Percentiles rank a stretch among this genome's conserved stretches.
These are phyloP conservation scores for Dipodascus geniculatus DNA, from an alignment of 805 yeast genomes.

Conservation along the genomic window DNA sequence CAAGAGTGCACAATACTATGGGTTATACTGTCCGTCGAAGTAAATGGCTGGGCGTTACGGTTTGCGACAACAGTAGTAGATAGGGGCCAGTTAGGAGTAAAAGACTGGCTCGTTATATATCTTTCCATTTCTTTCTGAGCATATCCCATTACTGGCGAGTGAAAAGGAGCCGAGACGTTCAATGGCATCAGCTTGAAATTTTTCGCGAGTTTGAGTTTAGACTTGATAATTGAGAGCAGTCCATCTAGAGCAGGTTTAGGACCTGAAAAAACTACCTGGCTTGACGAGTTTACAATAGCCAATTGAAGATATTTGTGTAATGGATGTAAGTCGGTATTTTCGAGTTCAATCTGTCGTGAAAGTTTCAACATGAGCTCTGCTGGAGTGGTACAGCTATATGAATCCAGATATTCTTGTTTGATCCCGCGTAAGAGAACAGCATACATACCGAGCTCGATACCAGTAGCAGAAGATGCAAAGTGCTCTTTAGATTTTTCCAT, in stretches of 20 bases:
- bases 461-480: slow-evolving; percentile 18
- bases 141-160: slow-evolving; percentile 28
- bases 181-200: slow-evolving; percentile 19
- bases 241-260: slow-evolving; percentile 18
- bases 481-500: slow-evolving; percentile 29
- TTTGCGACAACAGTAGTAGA: slow-evolving; percentile 20
- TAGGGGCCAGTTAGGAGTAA: slow-evolving; percentile 17
- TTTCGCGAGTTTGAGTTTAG: slow-evolving; percentile 18
- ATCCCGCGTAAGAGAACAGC: slow-evolving; percentile 18
- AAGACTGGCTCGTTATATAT: slow-evolving; percentile 12
- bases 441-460: slow-evolving; percentile 19
- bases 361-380: background rate
- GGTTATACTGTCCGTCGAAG: slow-evolving; percentile 18
- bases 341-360: slow-evolving; percentile 7
- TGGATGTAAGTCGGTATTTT: slow-evolving; percentile 7
- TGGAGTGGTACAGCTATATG: slow-evolving; percentile 10
- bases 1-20: slow-evolving; percentile 17
- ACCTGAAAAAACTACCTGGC: slow-evolving; percentile 38
- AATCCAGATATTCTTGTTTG: slow-evolving; percentile 10
- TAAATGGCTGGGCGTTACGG: slow-evolving; percentile 23
- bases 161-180: slow-evolving; percentile 43
- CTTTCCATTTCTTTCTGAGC: slow-evolving; percentile 28
- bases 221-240: slow-evolving; percentile 16
- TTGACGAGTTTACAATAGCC: slow-evolving; percentile 36
- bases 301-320: slow-evolving; percentile 22